Conservation (phyloP, 2,329 filamentous ascomycete genomes). For the Calonectria hawksworthii region DNA sequence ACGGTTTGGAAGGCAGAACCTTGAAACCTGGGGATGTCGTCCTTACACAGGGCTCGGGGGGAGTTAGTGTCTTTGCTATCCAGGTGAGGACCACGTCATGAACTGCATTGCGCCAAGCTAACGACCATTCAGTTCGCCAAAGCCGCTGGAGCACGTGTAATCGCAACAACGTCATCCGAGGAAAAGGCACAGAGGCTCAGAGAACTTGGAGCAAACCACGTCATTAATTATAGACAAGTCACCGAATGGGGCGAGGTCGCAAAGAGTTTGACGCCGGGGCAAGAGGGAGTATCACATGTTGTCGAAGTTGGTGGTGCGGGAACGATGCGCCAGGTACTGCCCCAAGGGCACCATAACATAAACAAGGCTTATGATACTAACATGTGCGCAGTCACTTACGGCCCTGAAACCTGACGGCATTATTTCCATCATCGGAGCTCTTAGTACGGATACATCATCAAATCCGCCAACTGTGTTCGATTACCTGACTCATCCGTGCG, state of each 20-base stretch:
- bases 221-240: neutral
- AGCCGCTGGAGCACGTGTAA: neutral
- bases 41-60: neutral
- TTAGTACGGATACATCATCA: neutral
- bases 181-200: neutral
- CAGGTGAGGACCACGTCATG: neutral
- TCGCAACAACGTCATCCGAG: neutral
- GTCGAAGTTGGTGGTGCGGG: neutral
- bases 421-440: neutral
- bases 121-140: neutral
- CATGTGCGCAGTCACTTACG: neutral
- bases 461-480: slow-evolving; percentile 31
- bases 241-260: neutral
- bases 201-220: neutral
- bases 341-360: neutral
- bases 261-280: neutral
- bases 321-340: neutral
- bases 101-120: neutral
- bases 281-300: neutral
- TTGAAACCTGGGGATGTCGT: neutral
- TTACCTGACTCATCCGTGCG: slow-evolving; percentile 44
- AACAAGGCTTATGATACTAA: neutral
- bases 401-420: neutral
- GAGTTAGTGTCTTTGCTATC: neutral
- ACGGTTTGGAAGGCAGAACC: neutral